Percentiles rank a stretch among this genome's conserved stretches.
phyloP scores from a whole-genome alignment of 768 basidiomycete genomes.

The Tricholoma hemisulphureum region DNA sequence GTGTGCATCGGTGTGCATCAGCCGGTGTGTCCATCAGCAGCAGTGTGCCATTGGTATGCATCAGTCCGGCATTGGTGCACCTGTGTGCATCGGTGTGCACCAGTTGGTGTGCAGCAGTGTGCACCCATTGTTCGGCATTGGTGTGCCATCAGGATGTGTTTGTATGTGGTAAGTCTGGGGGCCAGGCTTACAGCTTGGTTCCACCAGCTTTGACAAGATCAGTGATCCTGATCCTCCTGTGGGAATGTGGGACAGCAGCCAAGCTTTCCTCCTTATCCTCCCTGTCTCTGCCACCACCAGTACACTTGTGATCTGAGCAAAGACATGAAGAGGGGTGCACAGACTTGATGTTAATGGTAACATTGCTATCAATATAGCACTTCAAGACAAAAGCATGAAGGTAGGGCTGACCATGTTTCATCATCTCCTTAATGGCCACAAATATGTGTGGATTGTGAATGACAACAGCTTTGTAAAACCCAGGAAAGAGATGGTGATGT shows the following conservation, averaged over 20 bases:
- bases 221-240: slow-evolving; percentile 84
- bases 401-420: slow-evolving; percentile 95
- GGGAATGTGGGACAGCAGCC: slow-evolving; percentile 94
- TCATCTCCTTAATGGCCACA: slow-evolving; percentile 92
- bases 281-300: slow-evolving; percentile 39
- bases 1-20: no score
- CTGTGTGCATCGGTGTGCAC: no score
- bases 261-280: slow-evolving; percentile 82
- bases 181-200: no score
- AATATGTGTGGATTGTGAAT: slow-evolving; percentile 89
- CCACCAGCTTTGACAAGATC: slow-evolving; percentile 75
- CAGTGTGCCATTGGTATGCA: no score
- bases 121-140: no score
- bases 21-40: no score
- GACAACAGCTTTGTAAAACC: slow-evolving; percentile 98
- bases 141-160: no score
- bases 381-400: slow-evolving; percentile 95
- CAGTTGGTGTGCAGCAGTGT: no score
- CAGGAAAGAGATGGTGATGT: slow-evolving; percentile 91
- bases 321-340: slow-evolving; percentile 93
- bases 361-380: slow-evolving; percentile 90
- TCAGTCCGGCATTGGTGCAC: no score
- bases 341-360: slow-evolving; percentile 83
- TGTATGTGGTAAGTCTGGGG: no score
- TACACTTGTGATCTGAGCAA: slow-evolving; percentile 95